These are phyloP conservation scores for Astrocystis sublimbata DNA, from an alignment of 495 filamentous ascomycete species.

Conservation along the genomic window DNA sequence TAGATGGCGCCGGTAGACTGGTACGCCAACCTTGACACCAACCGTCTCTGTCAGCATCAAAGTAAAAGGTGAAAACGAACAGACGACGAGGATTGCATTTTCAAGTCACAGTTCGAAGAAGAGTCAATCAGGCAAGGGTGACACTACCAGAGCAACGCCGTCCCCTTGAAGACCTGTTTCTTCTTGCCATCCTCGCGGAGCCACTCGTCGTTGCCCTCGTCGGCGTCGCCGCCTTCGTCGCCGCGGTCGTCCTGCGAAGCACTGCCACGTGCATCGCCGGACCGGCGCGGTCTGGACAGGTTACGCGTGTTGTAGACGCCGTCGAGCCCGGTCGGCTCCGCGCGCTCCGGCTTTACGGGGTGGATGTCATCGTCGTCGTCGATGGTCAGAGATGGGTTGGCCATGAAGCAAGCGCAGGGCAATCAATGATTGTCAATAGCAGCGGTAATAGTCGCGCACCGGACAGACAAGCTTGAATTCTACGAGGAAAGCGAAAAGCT, in stretches of 20 bases:
- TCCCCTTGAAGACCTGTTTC: slow-evolving; percentile 49
- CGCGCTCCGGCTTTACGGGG: slow-evolving; percentile 15
- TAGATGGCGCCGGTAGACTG: slow-evolving; percentile 74
- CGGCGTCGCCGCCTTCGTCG: slow-evolving; percentile 30
- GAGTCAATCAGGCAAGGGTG: neutral
- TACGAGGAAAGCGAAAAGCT: neutral
- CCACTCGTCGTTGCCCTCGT: slow-evolving; percentile 43
- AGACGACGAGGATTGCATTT: too few species aligned
- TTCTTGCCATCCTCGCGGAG: slow-evolving; percentile 33
- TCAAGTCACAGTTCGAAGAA: too few species aligned
- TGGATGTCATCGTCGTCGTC: slow-evolving; percentile 29
- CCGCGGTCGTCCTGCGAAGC: slow-evolving; percentile 26
- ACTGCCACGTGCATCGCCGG: slow-evolving; percentile 30
- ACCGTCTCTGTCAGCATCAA: slow-evolving; percentile 14
- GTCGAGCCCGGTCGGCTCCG: slow-evolving; percentile 24
- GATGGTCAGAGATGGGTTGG: slow-evolving; percentile 23
- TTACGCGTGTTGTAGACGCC: slow-evolving; percentile 44
- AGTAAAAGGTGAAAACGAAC: neutral
- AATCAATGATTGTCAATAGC: too few species aligned
- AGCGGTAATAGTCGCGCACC: neutral
- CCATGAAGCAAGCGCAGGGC: too few species aligned
- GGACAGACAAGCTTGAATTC: neutral
- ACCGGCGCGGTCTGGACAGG: slow-evolving; percentile 25
- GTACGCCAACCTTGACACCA: slow-evolving; percentile 57
- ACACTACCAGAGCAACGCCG: slow-evolving; percentile 43